Percentiles rank a stretch among this genome's conserved stretches.
Conservation (phyloP, 2,329 filamentous ascomycete genomes). For the Cladosporium phlei region DNA sequence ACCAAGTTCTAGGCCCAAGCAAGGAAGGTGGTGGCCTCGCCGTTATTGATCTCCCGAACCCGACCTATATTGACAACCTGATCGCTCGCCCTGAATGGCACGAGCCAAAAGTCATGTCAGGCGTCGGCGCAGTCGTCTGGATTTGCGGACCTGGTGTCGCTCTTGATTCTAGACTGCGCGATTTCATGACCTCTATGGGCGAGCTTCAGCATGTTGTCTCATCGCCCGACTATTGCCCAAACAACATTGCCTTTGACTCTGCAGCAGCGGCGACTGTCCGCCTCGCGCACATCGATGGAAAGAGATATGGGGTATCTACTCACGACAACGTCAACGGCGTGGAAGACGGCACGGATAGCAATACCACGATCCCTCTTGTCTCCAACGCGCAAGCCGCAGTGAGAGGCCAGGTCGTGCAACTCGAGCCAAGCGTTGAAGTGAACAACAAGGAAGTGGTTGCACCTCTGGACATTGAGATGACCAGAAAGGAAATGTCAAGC, state of each 20-base stretch:
- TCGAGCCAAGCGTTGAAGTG: slow-evolving; percentile 36
- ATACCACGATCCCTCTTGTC: background rate
- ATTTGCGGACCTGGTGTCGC: slow-evolving; percentile 67
- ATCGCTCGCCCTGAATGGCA: slow-evolving; percentile 69
- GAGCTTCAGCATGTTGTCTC: slow-evolving; percentile 71
- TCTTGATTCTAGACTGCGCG: slow-evolving; percentile 56
- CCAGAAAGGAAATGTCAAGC: slow-evolving; percentile 38
- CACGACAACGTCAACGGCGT: slow-evolving; percentile 33
- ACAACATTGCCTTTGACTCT: slow-evolving; percentile 67
- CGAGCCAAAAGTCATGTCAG: slow-evolving; percentile 58
- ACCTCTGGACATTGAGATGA: slow-evolving; percentile 46
- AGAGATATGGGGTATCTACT: slow-evolving; percentile 66
- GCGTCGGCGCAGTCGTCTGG: slow-evolving; percentile 72
- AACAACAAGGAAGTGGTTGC: slow-evolving; percentile 46
- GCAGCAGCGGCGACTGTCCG: slow-evolving; percentile 62
- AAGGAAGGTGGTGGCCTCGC: slow-evolving; percentile 69
- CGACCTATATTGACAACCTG: slow-evolving; percentile 65
- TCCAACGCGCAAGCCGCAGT: slow-evolving; percentile 21
- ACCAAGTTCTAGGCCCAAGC: slow-evolving; percentile 73
- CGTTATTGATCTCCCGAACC: slow-evolving; percentile 71
- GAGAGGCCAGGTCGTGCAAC: slow-evolving; percentile 32
- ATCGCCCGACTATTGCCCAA: slow-evolving; percentile 67
- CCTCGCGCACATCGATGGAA: slow-evolving; percentile 66
- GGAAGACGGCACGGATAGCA: background rate
- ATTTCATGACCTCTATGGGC: slow-evolving; percentile 63